Evolutionary conservation across 2,329 filamentous ascomycete genomes (phyloP).

Genomic region (Pseudogymnoascus sp.): DNA sequence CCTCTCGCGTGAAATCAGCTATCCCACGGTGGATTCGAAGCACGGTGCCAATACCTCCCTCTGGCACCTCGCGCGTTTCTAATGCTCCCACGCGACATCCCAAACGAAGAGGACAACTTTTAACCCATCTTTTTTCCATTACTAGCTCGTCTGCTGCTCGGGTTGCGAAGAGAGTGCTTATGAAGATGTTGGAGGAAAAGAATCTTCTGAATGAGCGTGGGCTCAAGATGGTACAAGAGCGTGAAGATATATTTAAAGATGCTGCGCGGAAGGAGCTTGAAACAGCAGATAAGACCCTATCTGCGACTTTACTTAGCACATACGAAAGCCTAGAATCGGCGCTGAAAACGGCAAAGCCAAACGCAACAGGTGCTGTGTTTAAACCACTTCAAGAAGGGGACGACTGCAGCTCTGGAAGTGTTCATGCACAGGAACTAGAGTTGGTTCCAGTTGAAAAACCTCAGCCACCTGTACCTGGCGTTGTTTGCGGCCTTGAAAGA

Average conservation of each 20-base stretch:
- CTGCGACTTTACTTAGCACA: not conserved
- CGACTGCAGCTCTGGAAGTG: conserved; percentile 8
- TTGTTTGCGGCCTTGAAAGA: conserved; percentile 28
- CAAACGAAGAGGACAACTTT: not conserved
- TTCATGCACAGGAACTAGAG: conserved; percentile 20
- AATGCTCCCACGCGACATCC: not conserved
- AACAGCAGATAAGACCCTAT: not conserved
- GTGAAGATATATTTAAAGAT: not conserved
- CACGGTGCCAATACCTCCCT: not conserved
- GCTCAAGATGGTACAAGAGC: not conserved
- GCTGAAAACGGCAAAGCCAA: not conserved
- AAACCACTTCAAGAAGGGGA: not conserved
- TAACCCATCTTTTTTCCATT: not conserved
- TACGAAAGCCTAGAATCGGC: not conserved
- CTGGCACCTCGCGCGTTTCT: not conserved
- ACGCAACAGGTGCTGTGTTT: not conserved
- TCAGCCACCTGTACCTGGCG: conserved; percentile 23
- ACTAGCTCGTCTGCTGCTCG: not conserved
- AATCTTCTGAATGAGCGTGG: not conserved
- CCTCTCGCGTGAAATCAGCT: not conserved
- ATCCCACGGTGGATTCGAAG: not conserved
- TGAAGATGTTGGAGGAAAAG: conserved; percentile 74
- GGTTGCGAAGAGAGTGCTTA: conserved; percentile 23
- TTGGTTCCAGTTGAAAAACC: conserved; percentile 22
- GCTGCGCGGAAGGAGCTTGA: not conserved